Conservation (phyloP, 257 asterid genomes). For the Solanum bulbocastanum region DNA sequence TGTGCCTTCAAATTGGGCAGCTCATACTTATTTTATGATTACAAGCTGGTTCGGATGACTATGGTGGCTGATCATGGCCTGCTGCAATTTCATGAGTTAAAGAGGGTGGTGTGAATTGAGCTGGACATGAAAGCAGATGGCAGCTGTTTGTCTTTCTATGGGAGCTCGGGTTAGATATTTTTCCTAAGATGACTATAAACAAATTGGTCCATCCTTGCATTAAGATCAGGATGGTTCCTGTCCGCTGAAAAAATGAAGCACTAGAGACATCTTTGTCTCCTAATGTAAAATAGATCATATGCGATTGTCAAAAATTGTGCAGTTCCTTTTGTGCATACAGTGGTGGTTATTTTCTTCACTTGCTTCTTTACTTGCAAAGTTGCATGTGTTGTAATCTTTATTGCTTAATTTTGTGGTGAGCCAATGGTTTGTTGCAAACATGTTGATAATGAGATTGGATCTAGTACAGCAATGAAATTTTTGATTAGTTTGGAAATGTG, state of each 20-base stretch:
- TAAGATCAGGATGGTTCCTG: constrained; percentile 21
- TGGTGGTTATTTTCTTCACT: constrained; percentile 1
- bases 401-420: background rate
- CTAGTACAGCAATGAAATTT: background rate
- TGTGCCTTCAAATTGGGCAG: background rate
- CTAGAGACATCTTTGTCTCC: constrained; percentile 13
- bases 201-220: constrained; percentile 22
- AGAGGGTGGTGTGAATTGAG: constrained; percentile 8
- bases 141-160: background rate
- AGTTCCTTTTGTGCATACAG: constrained; percentile 20
- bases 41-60: constrained; percentile 2
- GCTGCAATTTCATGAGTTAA: background rate
- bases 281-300: constrained; percentile 25
- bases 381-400: constrained; percentile 2
- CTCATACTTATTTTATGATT: background rate
- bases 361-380: background rate
- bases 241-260: constrained; percentile 19
- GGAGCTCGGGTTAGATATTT: constrained; percentile 34
- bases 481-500: background rate
- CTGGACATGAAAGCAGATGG: constrained; percentile 1
- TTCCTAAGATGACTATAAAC: constrained; percentile 27
- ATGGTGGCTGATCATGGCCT: constrained; percentile 8
- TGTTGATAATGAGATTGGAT: background rate
- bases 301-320: constrained; percentile 14
- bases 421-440: background rate